Evolutionary conservation across 208 protist species (phyloP), one percentile per base, ranked within the genome.

Genomic region (Acanthamoeba culbertsoni): DNA sequence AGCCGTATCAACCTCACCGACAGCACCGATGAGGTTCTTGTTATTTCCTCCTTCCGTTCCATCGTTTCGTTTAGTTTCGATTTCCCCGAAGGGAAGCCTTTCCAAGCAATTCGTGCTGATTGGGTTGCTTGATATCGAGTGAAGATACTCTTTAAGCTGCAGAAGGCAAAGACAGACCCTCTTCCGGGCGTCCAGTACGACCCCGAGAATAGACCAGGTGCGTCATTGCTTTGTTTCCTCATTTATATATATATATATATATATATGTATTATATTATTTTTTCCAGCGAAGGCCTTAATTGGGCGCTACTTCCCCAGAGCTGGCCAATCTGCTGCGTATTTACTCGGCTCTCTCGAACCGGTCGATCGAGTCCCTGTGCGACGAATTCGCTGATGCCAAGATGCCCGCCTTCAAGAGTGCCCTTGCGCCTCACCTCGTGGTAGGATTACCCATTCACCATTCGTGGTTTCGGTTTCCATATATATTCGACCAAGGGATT

Each of bases 1-100:
- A 93, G 90, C 18, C 77, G 96, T 28, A 97, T 97, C 82, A 93
- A 96, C 48, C 55, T 97, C 23, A 93, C 91, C 26, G 96, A 97
- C 28, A 65, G 37, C 3, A 71, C 86, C 16, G 93, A 96, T 8
- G 53, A 57, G 7, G 93, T 97, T 33, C 46, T n/a, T n/a, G n/a
- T n/a, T n/a, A n/a, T n/a, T n/a, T n/a, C n/a, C n/a, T n/a, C n/a
- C n/a, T n/a, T n/a, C 55, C 55, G 23, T 26, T 26, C 55, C 23
- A 63, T 26, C 55, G 23, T 26, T 63, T 26, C 23, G 26, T 26
- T 26, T 23, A 63, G 55, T 26, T 26, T 63, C 23, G 26, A 63
- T 26, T 23, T 26, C 23, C 26, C 55, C 23, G 26, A 26, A 63
- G n/a, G n/a, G n/a, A n/a, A n/a, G n/a, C n/a, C n/a, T n/a, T n/a